These are phyloP conservation scores for Phialocephala sp. DNA, from an alignment of 2,329 filamentous ascomycete genomes.

Conservation along the genomic window DNA sequence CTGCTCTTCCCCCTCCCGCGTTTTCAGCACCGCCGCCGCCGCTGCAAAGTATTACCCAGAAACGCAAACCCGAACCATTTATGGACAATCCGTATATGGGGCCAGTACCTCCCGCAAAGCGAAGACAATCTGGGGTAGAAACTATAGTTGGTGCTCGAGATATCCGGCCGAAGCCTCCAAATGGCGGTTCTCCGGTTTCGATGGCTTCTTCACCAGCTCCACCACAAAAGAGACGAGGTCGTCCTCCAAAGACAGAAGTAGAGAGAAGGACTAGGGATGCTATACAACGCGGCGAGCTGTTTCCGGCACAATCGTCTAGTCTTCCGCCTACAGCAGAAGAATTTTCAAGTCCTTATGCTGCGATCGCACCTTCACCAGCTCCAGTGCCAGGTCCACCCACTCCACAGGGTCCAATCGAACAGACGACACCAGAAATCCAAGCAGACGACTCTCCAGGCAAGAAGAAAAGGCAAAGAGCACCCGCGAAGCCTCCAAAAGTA, in stretches of 20 bases:
- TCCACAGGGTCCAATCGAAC: constrained; percentile 21
- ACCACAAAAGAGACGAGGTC: constrained; percentile 38
- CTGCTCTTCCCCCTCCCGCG: constrained; percentile 11
- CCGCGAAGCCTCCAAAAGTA: constrained; percentile 33
- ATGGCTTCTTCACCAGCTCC: constrained; percentile 26
- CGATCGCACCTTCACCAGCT: constrained; percentile 20
- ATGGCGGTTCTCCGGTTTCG: constrained; percentile 34
- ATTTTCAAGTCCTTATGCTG: constrained; percentile 21
- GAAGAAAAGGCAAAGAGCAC: constrained; percentile 31
- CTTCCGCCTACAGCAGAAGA: constrained; percentile 20
- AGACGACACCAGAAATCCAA: not conserved
- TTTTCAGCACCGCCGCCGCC: constrained; percentile 7
- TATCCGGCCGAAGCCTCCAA: constrained; percentile 39
- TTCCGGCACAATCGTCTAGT: constrained; percentile 30
- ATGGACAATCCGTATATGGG: constrained; percentile 24
- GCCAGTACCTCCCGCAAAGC: constrained; percentile 31
- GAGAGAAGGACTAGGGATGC: constrained; percentile 37
- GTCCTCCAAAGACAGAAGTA: constrained; percentile 41
- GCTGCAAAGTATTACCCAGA: constrained; percentile 23
- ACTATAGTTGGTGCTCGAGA: constrained; percentile 26
- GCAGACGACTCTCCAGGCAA: constrained; percentile 29
- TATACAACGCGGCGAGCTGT: constrained; percentile 37
- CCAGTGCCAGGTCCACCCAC: constrained; percentile 5
- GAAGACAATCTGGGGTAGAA: constrained; percentile 35
- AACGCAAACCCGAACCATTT: constrained; percentile 36